phyloP scores from a whole-genome alignment of 2,329 filamentous ascomycete genomes.

The Calonectria henricotiae region DNA sequence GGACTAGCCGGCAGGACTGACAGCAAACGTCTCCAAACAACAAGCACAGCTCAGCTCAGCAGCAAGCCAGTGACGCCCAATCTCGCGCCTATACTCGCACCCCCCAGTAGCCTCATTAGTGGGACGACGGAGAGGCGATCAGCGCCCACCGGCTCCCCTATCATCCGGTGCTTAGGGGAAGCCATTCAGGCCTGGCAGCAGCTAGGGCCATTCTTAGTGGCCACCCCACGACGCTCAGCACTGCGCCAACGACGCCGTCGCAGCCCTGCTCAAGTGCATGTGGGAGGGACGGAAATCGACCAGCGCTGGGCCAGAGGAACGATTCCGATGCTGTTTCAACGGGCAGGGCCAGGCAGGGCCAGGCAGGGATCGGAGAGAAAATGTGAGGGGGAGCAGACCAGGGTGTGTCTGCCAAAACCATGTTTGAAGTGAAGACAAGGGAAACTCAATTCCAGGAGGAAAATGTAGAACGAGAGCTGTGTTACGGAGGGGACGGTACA shows the following conservation, averaged over 20 bases:
- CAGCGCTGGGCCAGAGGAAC: background rate
- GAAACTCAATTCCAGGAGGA: background rate
- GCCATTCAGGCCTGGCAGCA: constrained; percentile 23
- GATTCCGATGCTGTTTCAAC: constrained; percentile 18
- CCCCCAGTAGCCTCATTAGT: background rate
- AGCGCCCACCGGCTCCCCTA: constrained; percentile 17
- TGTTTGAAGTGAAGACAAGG: constrained; percentile 20
- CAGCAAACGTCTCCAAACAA: background rate
- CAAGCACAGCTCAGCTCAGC: background rate
- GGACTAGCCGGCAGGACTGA: background rate
- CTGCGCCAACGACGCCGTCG: constrained; percentile 18
- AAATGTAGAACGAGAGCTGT: background rate
- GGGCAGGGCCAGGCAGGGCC: background rate
- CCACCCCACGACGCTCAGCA: constrained; percentile 26
- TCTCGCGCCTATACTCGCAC: background rate
- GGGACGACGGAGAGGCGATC: constrained; percentile 15
- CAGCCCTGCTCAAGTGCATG: constrained; percentile 7
- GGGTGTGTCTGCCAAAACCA: background rate
- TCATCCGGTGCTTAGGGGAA: constrained; percentile 15
- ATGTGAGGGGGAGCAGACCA: background rate
- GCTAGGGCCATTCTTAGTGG: constrained; percentile 22
- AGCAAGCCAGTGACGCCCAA: too few species aligned
- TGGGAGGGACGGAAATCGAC: constrained; percentile 22
- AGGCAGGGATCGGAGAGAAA: background rate
- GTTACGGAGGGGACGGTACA: too few species aligned